These are phyloP conservation scores for Picea sitchensis DNA, from an alignment of 75 land plant genomes.

Conservation along the genomic window DNA sequence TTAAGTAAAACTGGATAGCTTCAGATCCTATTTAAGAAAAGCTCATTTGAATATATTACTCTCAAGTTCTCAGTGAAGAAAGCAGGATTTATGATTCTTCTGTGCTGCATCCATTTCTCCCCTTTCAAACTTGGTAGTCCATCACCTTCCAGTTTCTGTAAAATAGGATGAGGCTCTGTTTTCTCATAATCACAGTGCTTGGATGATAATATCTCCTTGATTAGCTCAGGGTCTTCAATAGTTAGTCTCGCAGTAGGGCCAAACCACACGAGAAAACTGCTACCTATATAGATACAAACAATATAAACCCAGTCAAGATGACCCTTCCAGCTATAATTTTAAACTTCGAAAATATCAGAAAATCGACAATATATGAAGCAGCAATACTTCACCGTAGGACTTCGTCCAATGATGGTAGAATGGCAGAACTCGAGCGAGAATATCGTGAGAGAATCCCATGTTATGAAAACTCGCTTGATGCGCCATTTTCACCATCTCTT, in stretches of 20 bases:
- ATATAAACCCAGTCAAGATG: too few relatives aligned
- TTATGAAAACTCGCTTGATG: constrained; percentile 53
- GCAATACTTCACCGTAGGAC: constrained; percentile 48
- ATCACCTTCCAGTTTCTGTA: constrained; percentile 10
- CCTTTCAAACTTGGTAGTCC: constrained; percentile 33
- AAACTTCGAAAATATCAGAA: too few relatives aligned
- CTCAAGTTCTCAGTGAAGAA: constrained; percentile 41
- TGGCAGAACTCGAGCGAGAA: constrained; percentile 69
- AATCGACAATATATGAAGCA: background rate
- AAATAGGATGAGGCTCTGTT: background rate
- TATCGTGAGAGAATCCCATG: constrained; percentile 59
- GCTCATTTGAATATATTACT: constrained; percentile 15
- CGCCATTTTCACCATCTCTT: constrained; percentile 54
- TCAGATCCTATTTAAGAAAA: background rate
- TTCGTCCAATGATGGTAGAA: constrained; percentile 82
- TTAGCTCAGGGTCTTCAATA: constrained; percentile 16
- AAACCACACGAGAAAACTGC: constrained; percentile 14
- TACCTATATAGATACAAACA: constrained; percentile 3
- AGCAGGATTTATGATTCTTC: constrained; percentile 47
- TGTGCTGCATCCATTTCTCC: constrained; percentile 53
- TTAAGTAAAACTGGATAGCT: too few relatives aligned
- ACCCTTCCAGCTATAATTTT: too few relatives aligned
- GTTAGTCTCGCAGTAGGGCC: constrained; percentile 12
- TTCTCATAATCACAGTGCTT: constrained; percentile 11
- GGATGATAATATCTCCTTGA: constrained; percentile 21